Evolutionary conservation across 1,284 basidiomycete species (phyloP), one percentile per base, ranked within the genome.

Genomic region (Moesziomyces globuligerus): DNA sequence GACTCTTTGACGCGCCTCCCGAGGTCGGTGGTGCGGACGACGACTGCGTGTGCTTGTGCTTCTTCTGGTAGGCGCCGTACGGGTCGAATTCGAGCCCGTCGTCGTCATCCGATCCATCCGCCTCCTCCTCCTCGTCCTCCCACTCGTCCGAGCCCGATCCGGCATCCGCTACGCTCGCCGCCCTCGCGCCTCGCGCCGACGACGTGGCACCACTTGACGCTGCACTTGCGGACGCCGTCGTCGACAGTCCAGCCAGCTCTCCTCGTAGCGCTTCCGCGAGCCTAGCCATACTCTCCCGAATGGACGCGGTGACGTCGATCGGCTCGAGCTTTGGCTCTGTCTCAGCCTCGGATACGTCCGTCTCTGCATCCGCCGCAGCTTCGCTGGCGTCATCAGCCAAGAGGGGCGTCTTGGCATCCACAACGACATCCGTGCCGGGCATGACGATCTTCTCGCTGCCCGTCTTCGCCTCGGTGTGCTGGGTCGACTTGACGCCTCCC

Each of bases 81-180:
- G 74, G 74, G 47, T 76, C 74, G 39, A 76, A 70, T 42, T 76
- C 74, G 23, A 76, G 48, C 6, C 69, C 74, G 38, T 76, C 74
- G 38, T 72, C 69, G 45, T 58, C 51, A 26, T 48, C 44, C 23
- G 45, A 21, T 3, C 34, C 17, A n/a, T 18, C 43, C 10, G 34
- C 47, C n/a, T 43, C 49, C 20, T 49, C 46, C 8, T 55, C 59
- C 23, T 69, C 64, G 38, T 72, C 68, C 26, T 74, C 72, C 64
- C 61, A 72, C 11, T 60, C 57, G 38, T 60, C 66, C 3, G 59
- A 64, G 23, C 53, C 71, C 4, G 62, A 67, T 15, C 49, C 56
- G 13, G 74, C 72, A 32, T 78, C 76, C 4, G 57, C 37, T 6
- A 72, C 74, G 29, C 40, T 62, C 7, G 66, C 40, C 1, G 32